Base-by-base conservation (phyloP, 352 stramenopile species). In the Globisporangium mamillatum region DNA sequence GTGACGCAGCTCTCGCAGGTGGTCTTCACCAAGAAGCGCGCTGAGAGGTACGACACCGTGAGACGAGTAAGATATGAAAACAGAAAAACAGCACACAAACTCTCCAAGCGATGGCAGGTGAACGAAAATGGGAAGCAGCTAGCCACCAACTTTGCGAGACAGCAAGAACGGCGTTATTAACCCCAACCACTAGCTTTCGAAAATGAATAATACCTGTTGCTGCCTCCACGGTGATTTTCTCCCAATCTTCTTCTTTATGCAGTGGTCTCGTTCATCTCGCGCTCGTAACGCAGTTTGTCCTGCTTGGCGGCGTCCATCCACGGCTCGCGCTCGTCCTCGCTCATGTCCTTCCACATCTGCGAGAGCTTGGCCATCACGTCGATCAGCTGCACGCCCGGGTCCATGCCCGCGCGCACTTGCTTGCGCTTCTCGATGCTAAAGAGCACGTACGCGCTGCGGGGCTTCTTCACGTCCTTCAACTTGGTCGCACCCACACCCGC, bases 1-100 rank as follows among this genome's bases (percentile, higher is more conserved):
- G 92, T 83, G 58, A 91, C 92, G 66, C 84, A 92, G 70, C 75
- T 94, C n/a, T 77, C 81, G 68, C 86, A 94, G 72, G 72, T 92
- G 67, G 80, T 92, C 58, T 94, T 85, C 76, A 90, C 84, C 38
- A 94, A 94, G 83, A 91, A 92, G 72, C 78, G 82, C 60, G 46
- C 61, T 29, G 84, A 85, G 29, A 83, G 84, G 63, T 94, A 94
- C 76, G 84, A 92, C 62, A 83, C 86, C 41, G 70, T 80, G 67
- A 86, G 83, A 84, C 90, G 89, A 38, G 32, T 38, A 38, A 38
- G 32, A 76, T 0, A 29, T 1, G 9, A 25, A 38, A 22, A 12
- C 55, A 60, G 1, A 2, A 18, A 18, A 32, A 44, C 7, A 59
- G 14, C 10, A 12, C 50, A 29, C 22, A 56, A 29, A 18, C 20